These are phyloP conservation scores for Hygrophila difformis DNA, from an alignment of 257 asterid species.

Conservation along the genomic window DNA sequence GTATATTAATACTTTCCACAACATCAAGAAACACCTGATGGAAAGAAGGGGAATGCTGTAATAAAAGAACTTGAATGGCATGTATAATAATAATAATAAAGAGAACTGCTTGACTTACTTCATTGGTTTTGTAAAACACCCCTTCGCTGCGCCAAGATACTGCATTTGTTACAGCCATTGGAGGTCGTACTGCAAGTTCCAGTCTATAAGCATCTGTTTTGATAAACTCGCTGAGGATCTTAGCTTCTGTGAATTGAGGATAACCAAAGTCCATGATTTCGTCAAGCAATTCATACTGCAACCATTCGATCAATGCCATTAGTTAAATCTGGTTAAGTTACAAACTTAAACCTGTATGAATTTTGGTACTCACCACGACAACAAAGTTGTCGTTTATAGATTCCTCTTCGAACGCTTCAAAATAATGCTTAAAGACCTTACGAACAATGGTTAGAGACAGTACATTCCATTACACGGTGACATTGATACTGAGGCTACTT, in stretches of 20 bases:
- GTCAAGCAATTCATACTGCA: conserved; percentile 27
- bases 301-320: background rate
- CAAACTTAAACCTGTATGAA: no score
- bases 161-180: conserved; percentile 39
- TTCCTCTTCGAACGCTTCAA: conserved; percentile 42
- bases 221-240: conserved; percentile 29
- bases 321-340: background rate
- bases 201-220: conserved; percentile 14
- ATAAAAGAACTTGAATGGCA: background rate
- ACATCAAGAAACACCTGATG: conserved; percentile 45
- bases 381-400: conserved; percentile 42
- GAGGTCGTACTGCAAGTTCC: conserved; percentile 35
- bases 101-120: conserved; percentile 8
- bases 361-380: conserved; percentile 24
- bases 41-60: background rate
- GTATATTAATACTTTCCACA: conserved; percentile 39
- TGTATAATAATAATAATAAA: background rate
- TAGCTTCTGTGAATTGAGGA: conserved; percentile 37
- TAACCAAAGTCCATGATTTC: conserved; percentile 36
- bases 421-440: conserved; percentile 43
- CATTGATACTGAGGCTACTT: background rate
- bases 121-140: conserved; percentile 26
- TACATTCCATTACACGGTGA: background rate
- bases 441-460: background rate
- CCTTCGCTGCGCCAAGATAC: conserved; percentile 43